Evolutionary conservation across 2,329 filamentous ascomycete species (phyloP).

Genomic region (Fusarium fracticaudum): DNA sequence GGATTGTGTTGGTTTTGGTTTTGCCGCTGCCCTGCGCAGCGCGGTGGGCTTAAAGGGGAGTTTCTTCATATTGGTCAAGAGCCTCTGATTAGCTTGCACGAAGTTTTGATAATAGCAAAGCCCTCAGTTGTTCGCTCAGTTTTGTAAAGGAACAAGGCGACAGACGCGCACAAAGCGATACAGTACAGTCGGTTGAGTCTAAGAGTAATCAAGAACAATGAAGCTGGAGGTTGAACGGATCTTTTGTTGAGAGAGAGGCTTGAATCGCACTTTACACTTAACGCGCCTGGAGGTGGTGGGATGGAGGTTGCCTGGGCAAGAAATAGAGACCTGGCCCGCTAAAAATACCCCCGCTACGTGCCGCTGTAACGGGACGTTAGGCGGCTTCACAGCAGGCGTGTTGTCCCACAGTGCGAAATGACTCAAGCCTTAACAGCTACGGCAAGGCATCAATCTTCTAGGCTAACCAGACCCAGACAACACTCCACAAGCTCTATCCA

Average conservation of each 20-base stretch:
- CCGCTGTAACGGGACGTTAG: slow-evolving; percentile 36
- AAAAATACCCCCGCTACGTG: slow-evolving; percentile 33
- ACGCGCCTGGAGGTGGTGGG: slow-evolving; percentile 24
- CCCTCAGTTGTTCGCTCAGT: neutral
- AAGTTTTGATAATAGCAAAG: slow-evolving; percentile 12
- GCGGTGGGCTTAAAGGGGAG: slow-evolving; percentile 63
- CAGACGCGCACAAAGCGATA: neutral
- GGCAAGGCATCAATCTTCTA: slow-evolving; percentile 35
- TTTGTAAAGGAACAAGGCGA: neutral
- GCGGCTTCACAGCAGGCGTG: slow-evolving; percentile 8
- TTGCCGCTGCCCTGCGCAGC: slow-evolving; percentile 47
- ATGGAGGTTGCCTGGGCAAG: slow-evolving; percentile 15
- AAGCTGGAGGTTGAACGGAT: neutral
- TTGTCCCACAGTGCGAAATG: slow-evolving; percentile 38
- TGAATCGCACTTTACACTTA: slow-evolving; percentile 22
- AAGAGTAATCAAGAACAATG: neutral
- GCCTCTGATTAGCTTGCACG: slow-evolving; percentile 16
- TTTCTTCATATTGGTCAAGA: slow-evolving; percentile 47
- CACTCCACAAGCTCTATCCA: slow-evolving; percentile 23
- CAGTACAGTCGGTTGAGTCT: neutral
- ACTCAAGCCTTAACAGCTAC: slow-evolving; percentile 35
- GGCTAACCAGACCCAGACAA: slow-evolving; percentile 1
- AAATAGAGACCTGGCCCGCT: slow-evolving; percentile 7
- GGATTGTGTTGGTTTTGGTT: slow-evolving; percentile 38
- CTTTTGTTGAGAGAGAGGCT: neutral